These are phyloP conservation scores for Sarocladium brachiariae DNA, from an alignment of 2,329 filamentous ascomycete genomes.

Conservation along the genomic window DNA sequence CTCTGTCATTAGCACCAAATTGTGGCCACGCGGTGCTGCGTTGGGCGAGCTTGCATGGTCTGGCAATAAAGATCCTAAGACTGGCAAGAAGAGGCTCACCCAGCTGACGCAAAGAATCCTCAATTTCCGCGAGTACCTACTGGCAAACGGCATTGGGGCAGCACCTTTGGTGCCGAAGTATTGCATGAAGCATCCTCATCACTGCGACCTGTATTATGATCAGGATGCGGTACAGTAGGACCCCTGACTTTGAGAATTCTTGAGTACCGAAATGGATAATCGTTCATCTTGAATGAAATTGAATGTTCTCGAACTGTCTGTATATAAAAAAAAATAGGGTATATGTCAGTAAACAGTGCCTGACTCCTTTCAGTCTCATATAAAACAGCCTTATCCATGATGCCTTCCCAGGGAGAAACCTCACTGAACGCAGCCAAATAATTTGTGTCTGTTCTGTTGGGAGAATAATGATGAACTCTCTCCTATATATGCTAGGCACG, in stretches of 20 bases:
- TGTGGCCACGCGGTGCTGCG: slow-evolving; percentile 72
- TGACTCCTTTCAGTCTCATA: no score
- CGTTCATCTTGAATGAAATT: background rate
- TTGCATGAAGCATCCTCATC: slow-evolving; percentile 50
- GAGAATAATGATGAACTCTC: no score
- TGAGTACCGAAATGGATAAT: background rate
- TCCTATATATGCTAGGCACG: no score
- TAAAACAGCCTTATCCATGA: no score
- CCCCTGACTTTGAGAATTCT: background rate
- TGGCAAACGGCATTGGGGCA: slow-evolving; percentile 45
- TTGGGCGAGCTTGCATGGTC: slow-evolving; percentile 78
- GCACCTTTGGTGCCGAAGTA: slow-evolving; percentile 48
- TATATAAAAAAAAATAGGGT: no score
- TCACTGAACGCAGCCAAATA: no score
- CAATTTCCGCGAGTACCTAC: slow-evolving; percentile 53
- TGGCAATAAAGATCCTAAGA: slow-evolving; percentile 53
- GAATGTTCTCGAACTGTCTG: no score
- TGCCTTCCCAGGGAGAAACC: no score
- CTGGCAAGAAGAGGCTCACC: slow-evolving; percentile 47
- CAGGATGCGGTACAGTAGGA: slow-evolving; percentile 31
- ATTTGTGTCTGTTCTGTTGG: no score
- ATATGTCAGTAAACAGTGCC: no score
- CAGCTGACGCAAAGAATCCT: slow-evolving; percentile 43
- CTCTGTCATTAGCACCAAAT: slow-evolving; percentile 64
- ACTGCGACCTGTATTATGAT: slow-evolving; percentile 47